A percentile compares a stretch with the other conserved stretches of the same genome.
Evolutionary conservation across 805 yeast species (phyloP).

Genomic region (Ogataea allantospora): DNA sequence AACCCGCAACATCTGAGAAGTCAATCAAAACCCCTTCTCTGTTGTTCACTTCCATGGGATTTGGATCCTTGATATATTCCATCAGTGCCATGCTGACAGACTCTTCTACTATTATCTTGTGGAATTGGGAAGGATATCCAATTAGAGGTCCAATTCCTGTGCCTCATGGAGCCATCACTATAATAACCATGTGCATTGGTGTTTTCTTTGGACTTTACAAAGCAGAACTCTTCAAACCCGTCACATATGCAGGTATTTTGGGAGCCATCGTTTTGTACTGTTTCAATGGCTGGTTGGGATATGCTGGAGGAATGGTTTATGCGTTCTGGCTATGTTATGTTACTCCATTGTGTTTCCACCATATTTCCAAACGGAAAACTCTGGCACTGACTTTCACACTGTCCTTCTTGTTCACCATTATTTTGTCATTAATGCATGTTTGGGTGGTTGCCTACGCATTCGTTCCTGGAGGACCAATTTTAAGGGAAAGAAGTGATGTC

Average conservation of each 20-base stretch:
- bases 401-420: slow-evolving; percentile 47
- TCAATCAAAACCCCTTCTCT: slow-evolving; percentile 38
- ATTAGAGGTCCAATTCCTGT: slow-evolving; percentile 84
- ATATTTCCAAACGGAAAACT: slow-evolving; percentile 35
- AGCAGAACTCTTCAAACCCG: slow-evolving; percentile 22
- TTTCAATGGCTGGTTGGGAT: slow-evolving; percentile 70
- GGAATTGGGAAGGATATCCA: slow-evolving; percentile 98
- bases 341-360: slow-evolving; percentile 58
- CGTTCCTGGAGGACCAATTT: slow-evolving; percentile 88
- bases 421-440: slow-evolving; percentile 76
- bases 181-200: slow-evolving; percentile 60
- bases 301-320: slow-evolving; percentile 64
- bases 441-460: slow-evolving; percentile 99
- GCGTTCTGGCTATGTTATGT: slow-evolving; percentile 61
- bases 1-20: slow-evolving; percentile 1
- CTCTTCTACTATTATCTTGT: slow-evolving; percentile 79
- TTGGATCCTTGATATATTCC: slow-evolving; percentile 74
- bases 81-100: slow-evolving; percentile 77
- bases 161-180: slow-evolving; percentile 72
- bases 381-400: slow-evolving; percentile 54
- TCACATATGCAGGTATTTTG: slow-evolving; percentile 40
- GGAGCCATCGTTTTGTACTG: slow-evolving; percentile 52
- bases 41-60: slow-evolving; percentile 58
- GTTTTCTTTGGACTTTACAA: slow-evolving; percentile 44
- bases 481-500: slow-evolving; percentile 86